Evolutionary conservation across 805 yeast species (phyloP).

Genomic region (Ogataea paraovalis): DNA sequence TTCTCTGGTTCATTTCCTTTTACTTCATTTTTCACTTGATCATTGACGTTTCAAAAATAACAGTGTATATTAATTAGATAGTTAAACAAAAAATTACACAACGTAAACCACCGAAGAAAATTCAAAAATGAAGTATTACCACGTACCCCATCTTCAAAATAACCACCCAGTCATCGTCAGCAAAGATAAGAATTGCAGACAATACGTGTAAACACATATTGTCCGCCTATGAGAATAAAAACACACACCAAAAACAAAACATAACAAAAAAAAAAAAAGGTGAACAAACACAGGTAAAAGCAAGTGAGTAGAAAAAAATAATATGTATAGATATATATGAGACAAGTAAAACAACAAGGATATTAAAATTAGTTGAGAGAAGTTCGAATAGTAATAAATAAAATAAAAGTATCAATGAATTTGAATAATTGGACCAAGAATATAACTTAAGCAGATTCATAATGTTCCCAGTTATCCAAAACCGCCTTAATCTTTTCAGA

Average conservation of each 20-base stretch:
- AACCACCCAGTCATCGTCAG: background rate
- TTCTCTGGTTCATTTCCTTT: too few relatives aligned
- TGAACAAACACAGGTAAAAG: background rate
- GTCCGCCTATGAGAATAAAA: background rate
- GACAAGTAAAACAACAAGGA: background rate
- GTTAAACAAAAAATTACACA: slow-evolving; percentile 1
- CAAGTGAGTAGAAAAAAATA: background rate
- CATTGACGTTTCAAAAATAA: background rate
- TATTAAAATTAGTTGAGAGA: background rate
- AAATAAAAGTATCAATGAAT: background rate
- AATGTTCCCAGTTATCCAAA: slow-evolving; percentile 93
- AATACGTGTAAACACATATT: background rate
- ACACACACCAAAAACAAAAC: background rate
- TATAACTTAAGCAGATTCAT: slow-evolving; percentile 44
- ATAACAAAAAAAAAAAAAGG: background rate
- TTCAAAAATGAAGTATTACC: slow-evolving; percentile 6
- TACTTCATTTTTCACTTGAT: background rate
- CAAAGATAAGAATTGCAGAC: background rate
- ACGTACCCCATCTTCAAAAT: slow-evolving; percentile 4
- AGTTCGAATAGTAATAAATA: background rate
- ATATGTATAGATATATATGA: background rate
- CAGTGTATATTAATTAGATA: background rate
- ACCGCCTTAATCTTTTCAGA: slow-evolving; percentile 87
- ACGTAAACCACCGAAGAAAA: background rate
- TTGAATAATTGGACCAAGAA: background rate